Conservation (phyloP, 2,329 filamentous ascomycete genomes). For the Penicillium sclerotiorum region DNA sequence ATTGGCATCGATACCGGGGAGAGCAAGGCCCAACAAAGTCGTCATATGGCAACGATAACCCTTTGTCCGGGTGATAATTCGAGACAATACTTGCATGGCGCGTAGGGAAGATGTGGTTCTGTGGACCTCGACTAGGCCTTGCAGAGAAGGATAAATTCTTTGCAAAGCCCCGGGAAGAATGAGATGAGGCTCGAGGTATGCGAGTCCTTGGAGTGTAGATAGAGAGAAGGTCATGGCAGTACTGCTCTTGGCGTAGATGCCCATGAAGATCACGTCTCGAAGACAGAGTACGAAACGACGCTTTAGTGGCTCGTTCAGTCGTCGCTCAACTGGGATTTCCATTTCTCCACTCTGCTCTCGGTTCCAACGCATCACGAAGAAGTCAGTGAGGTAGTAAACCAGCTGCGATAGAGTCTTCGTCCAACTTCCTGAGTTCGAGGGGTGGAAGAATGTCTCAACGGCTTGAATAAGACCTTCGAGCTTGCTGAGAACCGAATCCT, state of each 20-base stretch:
- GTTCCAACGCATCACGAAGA: conserved; percentile 98
- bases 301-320: conserved; percentile 78
- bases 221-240: conserved; percentile 91
- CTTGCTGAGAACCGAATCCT: conserved; percentile 78
- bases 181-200: conserved; percentile 86
- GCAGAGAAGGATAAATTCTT: conserved; percentile 93
- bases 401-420: conserved; percentile 87
- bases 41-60: conserved; percentile 97
- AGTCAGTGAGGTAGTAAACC: conserved; percentile 88
- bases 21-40: conserved; percentile 83
- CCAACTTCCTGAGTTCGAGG: conserved; percentile 92
- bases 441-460: conserved; percentile 97
- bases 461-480: conserved; percentile 92
- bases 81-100: conserved; percentile 87
- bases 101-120: conserved; percentile 91
- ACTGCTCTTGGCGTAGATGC: conserved; percentile 92
- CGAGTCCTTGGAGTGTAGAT: conserved; percentile 83
- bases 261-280: conserved; percentile 95
- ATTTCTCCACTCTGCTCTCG: conserved; percentile 91
- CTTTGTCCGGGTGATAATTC: conserved; percentile 87
- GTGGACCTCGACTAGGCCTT: conserved; percentile 95
- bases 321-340: conserved; percentile 77
- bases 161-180: conserved; percentile 92
- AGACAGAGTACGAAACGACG: conserved; percentile 85
- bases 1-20: conserved; percentile 96